Evolutionary conservation across 2,329 filamentous ascomycete species (phyloP).

Genomic region (Ramichloridium luteum): DNA sequence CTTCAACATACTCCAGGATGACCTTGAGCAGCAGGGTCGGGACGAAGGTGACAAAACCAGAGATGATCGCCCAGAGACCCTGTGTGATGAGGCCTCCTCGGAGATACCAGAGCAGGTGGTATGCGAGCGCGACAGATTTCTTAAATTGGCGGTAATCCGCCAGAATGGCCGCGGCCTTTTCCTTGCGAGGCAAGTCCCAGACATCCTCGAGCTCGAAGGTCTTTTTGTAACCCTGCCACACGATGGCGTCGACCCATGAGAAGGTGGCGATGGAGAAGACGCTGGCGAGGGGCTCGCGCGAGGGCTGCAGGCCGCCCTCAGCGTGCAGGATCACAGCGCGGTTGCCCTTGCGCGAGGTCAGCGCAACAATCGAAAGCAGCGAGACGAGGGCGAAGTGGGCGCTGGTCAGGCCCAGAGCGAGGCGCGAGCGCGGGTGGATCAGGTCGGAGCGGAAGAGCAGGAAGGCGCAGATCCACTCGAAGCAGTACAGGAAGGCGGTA

Average conservation of each 20-base stretch:
- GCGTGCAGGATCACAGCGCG: constrained; percentile 78
- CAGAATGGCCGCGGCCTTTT: constrained; percentile 74
- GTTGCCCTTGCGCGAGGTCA: constrained; percentile 83
- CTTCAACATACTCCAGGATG: constrained; percentile 89
- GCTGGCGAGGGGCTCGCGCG: constrained; percentile 75
- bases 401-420: constrained; percentile 54
- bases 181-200: constrained; percentile 80
- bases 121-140: constrained; percentile 65
- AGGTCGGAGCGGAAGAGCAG: constrained; percentile 75
- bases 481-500: constrained; percentile 69
- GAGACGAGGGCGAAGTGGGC: constrained; percentile 63
- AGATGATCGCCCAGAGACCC: constrained; percentile 65
- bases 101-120: constrained; percentile 78
- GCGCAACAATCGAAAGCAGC: constrained; percentile 60
- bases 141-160: constrained; percentile 74
- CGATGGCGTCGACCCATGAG: constrained; percentile 77
- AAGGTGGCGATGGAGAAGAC: constrained; percentile 81
- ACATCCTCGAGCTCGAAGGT: constrained; percentile 73
- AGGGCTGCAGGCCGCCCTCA: constrained; percentile 78
- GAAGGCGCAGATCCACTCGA: constrained; percentile 67
- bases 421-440: constrained; percentile 57
- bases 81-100: constrained; percentile 63
- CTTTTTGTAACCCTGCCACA: constrained; percentile 79
- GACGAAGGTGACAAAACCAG: constrained; percentile 75
- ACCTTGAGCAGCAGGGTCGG: constrained; percentile 83